phyloP scores from a whole-genome alignment of 441 rosid species.

The Omphalea diandra region DNA sequence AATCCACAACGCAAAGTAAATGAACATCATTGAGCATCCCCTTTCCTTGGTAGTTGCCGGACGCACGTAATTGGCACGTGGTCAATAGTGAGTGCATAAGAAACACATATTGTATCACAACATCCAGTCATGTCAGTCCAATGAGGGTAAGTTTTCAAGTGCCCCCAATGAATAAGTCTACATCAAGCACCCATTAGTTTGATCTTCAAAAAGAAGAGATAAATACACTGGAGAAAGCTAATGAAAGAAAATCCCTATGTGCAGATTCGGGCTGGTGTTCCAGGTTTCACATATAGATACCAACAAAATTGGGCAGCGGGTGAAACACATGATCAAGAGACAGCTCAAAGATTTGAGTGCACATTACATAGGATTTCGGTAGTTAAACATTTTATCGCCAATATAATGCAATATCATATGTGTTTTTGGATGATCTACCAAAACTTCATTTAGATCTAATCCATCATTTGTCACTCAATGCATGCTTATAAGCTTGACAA shows the following conservation, averaged over 20 bases:
- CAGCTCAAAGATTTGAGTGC: not conserved
- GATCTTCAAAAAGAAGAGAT: not conserved
- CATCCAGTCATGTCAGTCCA: not conserved
- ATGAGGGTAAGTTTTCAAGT: not conserved
- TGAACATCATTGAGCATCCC: slow-evolving; percentile 1
- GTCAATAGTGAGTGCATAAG: too few species aligned
- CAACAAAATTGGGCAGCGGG: not conserved
- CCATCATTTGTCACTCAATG: not conserved
- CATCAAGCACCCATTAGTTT: not conserved
- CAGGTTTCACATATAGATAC: not conserved
- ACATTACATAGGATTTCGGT: not conserved
- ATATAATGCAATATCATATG: not conserved
- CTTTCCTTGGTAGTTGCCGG: not conserved
- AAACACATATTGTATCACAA: too few species aligned
- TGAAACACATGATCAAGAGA: not conserved
- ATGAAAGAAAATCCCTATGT: not conserved
- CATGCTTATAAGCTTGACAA: not conserved
- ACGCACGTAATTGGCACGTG: not conserved
- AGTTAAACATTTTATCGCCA: not conserved
- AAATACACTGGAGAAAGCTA: not conserved
- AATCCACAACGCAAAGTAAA: slow-evolving; percentile 6
- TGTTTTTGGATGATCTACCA: not conserved
- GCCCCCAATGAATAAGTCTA: not conserved
- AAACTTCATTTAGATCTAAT: slow-evolving; percentile 7
- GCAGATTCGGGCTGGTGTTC: not conserved